These are phyloP conservation scores for Dryadomyces quercivorus DNA, from an alignment of 2,329 filamentous ascomycete species.

Conservation along the genomic window DNA sequence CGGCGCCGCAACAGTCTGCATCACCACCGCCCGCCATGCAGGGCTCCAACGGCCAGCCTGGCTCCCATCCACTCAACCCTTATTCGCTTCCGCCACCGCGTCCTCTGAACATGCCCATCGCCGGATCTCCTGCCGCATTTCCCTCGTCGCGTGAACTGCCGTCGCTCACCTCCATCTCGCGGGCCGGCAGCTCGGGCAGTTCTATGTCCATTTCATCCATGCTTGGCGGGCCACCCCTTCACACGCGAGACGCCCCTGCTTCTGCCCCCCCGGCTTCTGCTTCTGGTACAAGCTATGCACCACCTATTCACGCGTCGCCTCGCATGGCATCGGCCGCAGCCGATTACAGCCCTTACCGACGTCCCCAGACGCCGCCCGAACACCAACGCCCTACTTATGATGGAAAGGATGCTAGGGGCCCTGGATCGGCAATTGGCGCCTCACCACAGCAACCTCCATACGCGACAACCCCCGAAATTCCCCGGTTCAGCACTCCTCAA, in stretches of 20 bases:
- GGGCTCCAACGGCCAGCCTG: conserved; percentile 1
- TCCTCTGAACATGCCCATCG: conserved; percentile 28
- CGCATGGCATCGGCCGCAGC: conserved; percentile 40
- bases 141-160: conserved; percentile 39
- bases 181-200: conserved; percentile 34
- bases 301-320: conserved; percentile 40
- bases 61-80: conserved; percentile 19
- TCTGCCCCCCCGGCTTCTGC: conserved; percentile 10
- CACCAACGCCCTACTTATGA: conserved; percentile 36
- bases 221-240: conserved; percentile 36
- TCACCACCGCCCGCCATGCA: conserved; percentile 10
- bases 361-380: conserved; percentile 60
- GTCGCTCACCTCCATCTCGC: conserved; percentile 35
- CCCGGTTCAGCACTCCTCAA: conserved; percentile 48
- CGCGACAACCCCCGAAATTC: conserved; percentile 40
- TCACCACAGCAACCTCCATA: conserved; percentile 28
- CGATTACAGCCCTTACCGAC: conserved; percentile 50
- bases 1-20: conserved; percentile 29
- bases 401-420: conserved; percentile 27
- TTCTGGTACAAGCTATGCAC: background rate
- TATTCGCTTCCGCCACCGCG: conserved; percentile 35
- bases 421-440: conserved; percentile 28
- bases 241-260: conserved; percentile 21
- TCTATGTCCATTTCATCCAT: conserved; percentile 52
- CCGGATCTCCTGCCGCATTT: conserved; percentile 32